Percentiles rank a stretch among this genome's conserved stretches.
Evolutionary conservation across 2,329 filamentous ascomycete species (phyloP).

Genomic region (Cercospora berteroae): DNA sequence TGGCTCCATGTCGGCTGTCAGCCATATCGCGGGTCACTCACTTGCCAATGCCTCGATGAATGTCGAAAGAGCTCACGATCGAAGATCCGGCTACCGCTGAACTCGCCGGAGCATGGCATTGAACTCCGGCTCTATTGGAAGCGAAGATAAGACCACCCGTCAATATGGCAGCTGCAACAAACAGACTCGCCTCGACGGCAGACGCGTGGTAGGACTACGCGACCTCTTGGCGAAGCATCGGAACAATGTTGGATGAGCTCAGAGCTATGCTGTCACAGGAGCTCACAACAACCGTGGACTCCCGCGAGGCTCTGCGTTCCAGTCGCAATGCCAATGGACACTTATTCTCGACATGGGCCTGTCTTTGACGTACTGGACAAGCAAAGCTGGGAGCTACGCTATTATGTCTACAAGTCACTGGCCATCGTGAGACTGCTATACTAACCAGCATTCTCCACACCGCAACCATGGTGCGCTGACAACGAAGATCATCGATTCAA

Average conservation of each 20-base stretch:
- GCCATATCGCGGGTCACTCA: background rate
- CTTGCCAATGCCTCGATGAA: background rate
- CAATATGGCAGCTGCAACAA: background rate
- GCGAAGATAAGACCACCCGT: background rate
- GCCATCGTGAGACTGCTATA: background rate
- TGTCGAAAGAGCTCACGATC: background rate
- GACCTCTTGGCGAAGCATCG: background rate
- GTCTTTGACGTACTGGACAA: background rate
- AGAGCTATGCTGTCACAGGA: background rate
- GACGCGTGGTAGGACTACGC: background rate
- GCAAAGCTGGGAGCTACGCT: background rate
- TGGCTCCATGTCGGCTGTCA: constrained; percentile 2
- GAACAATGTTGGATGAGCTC: background rate
- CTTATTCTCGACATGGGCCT: background rate
- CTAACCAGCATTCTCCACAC: background rate
- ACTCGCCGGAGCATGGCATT: background rate
- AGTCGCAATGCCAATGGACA: background rate
- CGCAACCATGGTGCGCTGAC: background rate
- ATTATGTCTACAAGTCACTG: background rate
- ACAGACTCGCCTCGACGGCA: background rate
- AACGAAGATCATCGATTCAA: background rate
- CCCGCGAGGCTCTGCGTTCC: background rate
- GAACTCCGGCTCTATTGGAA: background rate
- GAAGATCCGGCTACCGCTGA: background rate
- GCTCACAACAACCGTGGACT: background rate